Percentiles rank a stretch among this genome's conserved stretches.
Conservation (phyloP, 1,284 basidiomycete genomes). For the Ceratobasidium sp. region DNA sequence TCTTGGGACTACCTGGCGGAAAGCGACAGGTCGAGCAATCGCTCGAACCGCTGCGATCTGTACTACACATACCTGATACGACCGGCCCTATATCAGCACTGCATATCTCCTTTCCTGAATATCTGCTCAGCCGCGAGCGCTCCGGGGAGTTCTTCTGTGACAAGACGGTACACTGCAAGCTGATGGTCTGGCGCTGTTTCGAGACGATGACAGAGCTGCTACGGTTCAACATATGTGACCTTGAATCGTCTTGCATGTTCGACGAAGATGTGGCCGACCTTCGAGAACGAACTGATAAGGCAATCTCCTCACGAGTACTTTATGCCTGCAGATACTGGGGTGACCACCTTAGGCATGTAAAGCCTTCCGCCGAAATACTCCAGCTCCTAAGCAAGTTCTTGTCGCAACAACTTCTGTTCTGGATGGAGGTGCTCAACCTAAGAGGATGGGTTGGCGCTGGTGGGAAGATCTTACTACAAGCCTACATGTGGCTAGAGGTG, state of each 20-base stretch:
- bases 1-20: background rate
- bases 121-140: background rate
- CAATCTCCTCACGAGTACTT: background rate
- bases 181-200: constrained; percentile 1
- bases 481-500: constrained; percentile 5
- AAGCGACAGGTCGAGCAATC: background rate
- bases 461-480: background rate
- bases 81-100: background rate
- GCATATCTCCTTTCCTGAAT: constrained; percentile 30
- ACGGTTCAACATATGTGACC: constrained; percentile 20
- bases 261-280: background rate
- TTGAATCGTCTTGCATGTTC: background rate
- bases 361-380: background rate
- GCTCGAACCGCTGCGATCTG: constrained; percentile 2
- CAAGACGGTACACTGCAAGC: background rate
- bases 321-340: constrained; percentile 18
- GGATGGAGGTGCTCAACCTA: constrained; percentile 29
- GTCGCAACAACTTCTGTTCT: constrained; percentile 8
- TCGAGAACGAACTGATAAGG: background rate
- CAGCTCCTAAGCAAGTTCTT: background rate
- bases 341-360: background rate
- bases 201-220: background rate
- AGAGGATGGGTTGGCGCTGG: background rate
- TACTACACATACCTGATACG: constrained; percentile 9
- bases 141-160: constrained; percentile 12